Percentiles rank a stretch among this genome's conserved stretches.
These are phyloP conservation scores for Elongisporangium anandrum DNA, from an alignment of 352 stramenopile genomes.

Conservation along the genomic window DNA sequence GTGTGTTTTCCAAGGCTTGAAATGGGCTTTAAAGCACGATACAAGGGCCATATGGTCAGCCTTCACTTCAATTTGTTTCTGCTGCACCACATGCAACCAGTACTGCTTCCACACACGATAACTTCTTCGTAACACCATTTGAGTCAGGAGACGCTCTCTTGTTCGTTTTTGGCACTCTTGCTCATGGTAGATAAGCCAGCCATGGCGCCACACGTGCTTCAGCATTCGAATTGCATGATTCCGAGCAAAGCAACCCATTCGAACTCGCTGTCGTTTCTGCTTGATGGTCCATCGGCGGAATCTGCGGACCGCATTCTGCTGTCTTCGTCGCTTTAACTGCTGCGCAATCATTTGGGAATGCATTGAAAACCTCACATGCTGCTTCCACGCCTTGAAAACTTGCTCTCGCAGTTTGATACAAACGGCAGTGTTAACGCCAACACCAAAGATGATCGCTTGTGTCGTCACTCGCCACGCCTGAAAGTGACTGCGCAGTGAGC, in stretches of 20 bases:
- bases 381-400: too few relatives aligned
- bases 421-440: too few relatives aligned
- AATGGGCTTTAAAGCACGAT: slow-evolving; percentile 8
- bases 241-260: not conserved
- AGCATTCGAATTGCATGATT: not conserved
- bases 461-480: too few relatives aligned
- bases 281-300: not conserved
- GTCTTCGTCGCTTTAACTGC: too few relatives aligned
- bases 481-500: too few relatives aligned
- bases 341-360: too few relatives aligned
- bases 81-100: not conserved
- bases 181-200: slow-evolving; percentile 3
- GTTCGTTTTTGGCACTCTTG: not conserved
- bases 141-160: not conserved
- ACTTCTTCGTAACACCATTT: not conserved
- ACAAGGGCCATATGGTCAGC: not conserved
- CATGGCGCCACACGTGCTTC: slow-evolving; percentile 3
- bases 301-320: not conserved
- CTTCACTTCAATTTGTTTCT: not conserved
- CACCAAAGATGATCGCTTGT: too few relatives aligned
- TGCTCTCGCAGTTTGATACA: too few relatives aligned
- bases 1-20: slow-evolving; percentile 16
- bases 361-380: too few relatives aligned
- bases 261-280: not conserved
- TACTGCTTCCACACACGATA: not conserved